Evolutionary conservation across 139 green algal genomes (phyloP).

Genomic region (Chara braunii): DNA sequence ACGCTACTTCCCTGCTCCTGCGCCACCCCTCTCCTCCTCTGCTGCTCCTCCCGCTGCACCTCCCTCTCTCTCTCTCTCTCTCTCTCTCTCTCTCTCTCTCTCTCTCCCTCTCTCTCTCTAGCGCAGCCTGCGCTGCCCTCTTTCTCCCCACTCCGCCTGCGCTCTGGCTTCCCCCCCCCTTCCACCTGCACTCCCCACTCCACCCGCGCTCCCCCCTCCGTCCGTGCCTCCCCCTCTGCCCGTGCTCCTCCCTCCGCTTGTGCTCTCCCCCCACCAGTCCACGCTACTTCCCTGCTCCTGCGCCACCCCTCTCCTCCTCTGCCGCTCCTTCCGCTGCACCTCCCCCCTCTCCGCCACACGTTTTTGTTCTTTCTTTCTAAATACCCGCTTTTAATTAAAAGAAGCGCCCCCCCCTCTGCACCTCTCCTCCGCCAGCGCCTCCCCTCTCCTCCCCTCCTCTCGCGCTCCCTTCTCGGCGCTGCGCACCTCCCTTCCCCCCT

Average conservation of each 20-base stretch:
- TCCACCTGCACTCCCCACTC: neutral
- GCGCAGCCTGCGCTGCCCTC: neutral
- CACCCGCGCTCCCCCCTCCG: no score
- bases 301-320: no score
- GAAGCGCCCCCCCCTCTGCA: neutral
- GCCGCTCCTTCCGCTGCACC: no score
- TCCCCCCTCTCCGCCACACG: neutral
- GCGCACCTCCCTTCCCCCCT: neutral
- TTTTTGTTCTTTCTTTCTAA: neutral
- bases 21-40: no score
- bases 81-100: neutral
- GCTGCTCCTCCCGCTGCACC: no score
- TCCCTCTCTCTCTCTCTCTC: neutral
- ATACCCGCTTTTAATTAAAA: neutral
- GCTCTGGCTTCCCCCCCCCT: neutral
- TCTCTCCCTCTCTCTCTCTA: neutral
- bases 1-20: no score
- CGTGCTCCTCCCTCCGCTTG: no score
- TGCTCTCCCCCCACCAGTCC: no score
- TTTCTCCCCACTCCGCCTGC: neutral
- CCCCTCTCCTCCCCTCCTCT: neutral
- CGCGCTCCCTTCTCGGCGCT: neutral
- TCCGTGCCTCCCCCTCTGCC: no score
- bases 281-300: no score
- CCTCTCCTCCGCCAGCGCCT: neutral